These are phyloP conservation scores for Metroxylon sagu DNA, from an alignment of 176 grass and related monocot species.

Conservation along the genomic window DNA sequence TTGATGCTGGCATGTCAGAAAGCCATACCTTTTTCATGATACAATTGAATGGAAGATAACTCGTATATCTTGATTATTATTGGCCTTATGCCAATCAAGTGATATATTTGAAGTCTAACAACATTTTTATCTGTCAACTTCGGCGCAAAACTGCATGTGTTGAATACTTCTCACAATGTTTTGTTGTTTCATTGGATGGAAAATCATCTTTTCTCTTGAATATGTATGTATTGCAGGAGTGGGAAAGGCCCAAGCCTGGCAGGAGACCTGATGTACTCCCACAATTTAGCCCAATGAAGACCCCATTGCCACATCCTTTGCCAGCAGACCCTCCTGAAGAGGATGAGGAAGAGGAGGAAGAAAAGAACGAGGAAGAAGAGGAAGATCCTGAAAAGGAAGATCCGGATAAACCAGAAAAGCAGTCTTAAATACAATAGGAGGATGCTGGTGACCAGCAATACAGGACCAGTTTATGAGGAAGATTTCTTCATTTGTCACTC, in stretches of 20 bases:
- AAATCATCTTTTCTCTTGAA: not conserved
- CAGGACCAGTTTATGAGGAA: too few species aligned
- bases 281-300: conserved; percentile 84
- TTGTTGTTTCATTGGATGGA: conserved; percentile 16
- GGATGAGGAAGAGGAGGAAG: conserved; percentile 47
- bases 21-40: too few species aligned
- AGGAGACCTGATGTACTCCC: conserved; percentile 75
- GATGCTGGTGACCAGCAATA: too few species aligned
- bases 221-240: conserved; percentile 34
- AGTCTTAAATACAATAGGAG: not conserved
- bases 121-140: not conserved
- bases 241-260: conserved; percentile 69
- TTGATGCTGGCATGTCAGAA: too few species aligned
- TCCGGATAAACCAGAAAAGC: conserved; percentile 46
- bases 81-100: too few species aligned
- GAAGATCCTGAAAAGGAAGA: conserved; percentile 66
- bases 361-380: conserved; percentile 52
- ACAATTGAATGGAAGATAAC: too few species aligned
- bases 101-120: not conserved
- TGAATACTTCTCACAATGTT: not conserved
- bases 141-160: not conserved
- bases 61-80: too few species aligned
- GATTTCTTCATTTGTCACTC: too few species aligned
- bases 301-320: conserved; percentile 56
- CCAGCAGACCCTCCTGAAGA: conserved; percentile 66